These are phyloP conservation scores for Oryza meridionalis DNA, from an alignment of 176 grass and related monocot genomes.

Conservation along the genomic window DNA sequence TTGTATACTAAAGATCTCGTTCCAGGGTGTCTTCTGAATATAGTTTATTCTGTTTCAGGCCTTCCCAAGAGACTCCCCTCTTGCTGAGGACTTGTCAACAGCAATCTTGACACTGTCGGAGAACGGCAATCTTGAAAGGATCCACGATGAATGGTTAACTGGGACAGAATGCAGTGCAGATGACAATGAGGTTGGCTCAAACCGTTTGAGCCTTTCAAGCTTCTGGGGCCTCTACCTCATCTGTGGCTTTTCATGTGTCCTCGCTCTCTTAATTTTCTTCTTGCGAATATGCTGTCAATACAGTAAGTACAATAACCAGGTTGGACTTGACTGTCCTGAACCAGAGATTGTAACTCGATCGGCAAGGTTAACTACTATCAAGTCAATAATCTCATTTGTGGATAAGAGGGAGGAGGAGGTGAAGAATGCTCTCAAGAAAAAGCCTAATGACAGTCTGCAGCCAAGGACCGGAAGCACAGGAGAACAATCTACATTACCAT, in stretches of 20 bases:
- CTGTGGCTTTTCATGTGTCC: conserved; percentile 63
- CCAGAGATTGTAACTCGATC: conserved; percentile 52
- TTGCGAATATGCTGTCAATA: conserved; percentile 65
- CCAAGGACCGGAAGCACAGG: conserved; percentile 30
- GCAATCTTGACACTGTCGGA: conserved; percentile 88
- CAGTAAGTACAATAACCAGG: conserved; percentile 63
- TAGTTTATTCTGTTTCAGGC: conserved; percentile 54
- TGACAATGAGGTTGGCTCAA: conserved; percentile 40
- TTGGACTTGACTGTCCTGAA: conserved; percentile 39
- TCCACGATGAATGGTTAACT: conserved; percentile 87
- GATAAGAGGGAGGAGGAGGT: conserved; percentile 92
- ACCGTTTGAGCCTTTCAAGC: conserved; percentile 61
- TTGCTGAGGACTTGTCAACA: conserved; percentile 83
- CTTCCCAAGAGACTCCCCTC: conserved; percentile 87
- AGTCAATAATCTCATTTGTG: conserved; percentile 72
- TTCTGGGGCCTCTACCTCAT: conserved; percentile 91
- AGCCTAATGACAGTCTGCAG: conserved; percentile 53
- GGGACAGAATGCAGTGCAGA: conserved; percentile 42
- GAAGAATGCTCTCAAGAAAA: conserved; percentile 73
- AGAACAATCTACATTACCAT: conserved; percentile 32
- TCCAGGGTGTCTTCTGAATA: not conserved
- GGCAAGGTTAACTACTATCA: conserved; percentile 67
- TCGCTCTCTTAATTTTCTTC: conserved; percentile 75
- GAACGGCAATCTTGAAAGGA: conserved; percentile 85
- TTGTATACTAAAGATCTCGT: not conserved